These are phyloP conservation scores for Aciculoconidium aculeatum DNA, from an alignment of 805 yeast genomes.

Conservation along the genomic window DNA sequence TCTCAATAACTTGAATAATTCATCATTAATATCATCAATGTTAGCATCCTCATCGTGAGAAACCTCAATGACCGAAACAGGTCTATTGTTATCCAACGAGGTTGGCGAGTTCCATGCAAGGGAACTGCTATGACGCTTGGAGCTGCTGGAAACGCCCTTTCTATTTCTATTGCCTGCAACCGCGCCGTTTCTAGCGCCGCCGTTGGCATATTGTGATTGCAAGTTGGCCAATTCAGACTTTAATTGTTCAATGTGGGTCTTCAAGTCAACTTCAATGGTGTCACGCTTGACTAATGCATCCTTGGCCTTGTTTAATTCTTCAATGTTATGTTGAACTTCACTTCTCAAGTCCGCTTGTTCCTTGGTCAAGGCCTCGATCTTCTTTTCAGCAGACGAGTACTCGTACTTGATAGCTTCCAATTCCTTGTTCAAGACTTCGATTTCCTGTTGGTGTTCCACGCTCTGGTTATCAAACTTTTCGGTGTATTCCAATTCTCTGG, in stretches of 20 bases:
- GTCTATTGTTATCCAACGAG: constrained; percentile 43
- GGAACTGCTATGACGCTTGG: constrained; percentile 38
- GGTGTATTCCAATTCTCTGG: constrained; percentile 50
- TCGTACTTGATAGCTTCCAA: constrained; percentile 50
- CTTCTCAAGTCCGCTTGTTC: constrained; percentile 58
- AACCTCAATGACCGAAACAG: constrained; percentile 58
- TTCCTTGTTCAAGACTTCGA: constrained; percentile 49
- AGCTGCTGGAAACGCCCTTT: constrained; percentile 27
- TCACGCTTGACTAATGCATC: constrained; percentile 52
- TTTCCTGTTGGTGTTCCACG: constrained; percentile 43
- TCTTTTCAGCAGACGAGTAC: constrained; percentile 50
- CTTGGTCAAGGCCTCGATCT: constrained; percentile 53
- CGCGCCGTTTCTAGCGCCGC: constrained; percentile 25
- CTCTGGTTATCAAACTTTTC: constrained; percentile 41
- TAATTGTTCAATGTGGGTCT: constrained; percentile 52
- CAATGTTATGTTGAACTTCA: constrained; percentile 57
- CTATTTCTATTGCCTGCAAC: constrained; percentile 17
- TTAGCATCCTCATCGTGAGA: constrained; percentile 48
- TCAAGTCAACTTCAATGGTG: constrained; percentile 61
- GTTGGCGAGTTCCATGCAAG: constrained; percentile 28
- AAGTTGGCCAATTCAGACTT: constrained; percentile 46
- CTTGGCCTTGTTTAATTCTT: constrained; percentile 57
- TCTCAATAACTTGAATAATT: constrained; percentile 62
- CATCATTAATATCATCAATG: constrained; percentile 68
- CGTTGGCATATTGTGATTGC: constrained; percentile 28